These are phyloP conservation scores for Nothophytophthora sp. DNA, from an alignment of 352 stramenopile species.

Conservation along the genomic window DNA sequence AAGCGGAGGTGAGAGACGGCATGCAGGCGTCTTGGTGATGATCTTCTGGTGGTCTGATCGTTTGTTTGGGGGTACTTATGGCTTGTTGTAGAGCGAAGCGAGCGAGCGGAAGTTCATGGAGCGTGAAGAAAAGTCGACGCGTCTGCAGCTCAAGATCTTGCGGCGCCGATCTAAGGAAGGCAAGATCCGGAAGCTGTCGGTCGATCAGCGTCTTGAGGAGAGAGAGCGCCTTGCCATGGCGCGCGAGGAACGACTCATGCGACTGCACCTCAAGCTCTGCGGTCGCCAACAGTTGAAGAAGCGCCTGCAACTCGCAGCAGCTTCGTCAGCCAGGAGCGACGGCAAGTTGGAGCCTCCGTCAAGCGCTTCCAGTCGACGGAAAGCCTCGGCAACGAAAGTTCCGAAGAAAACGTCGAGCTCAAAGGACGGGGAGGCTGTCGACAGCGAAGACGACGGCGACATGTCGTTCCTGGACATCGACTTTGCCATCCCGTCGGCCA, in stretches of 20 bases:
- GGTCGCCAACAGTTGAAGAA: constrained; percentile 20
- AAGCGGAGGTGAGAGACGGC: constrained; percentile 32
- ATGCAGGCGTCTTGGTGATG: neutral
- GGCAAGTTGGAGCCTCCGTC: constrained; percentile 7
- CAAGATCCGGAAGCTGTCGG: constrained; percentile 39
- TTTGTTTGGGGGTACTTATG: neutral
- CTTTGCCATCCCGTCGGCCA: constrained; percentile 40
- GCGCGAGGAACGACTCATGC: constrained; percentile 65
- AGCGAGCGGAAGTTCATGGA: constrained; percentile 68
- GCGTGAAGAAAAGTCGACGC: constrained; percentile 63
- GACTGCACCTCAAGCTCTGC: constrained; percentile 50
- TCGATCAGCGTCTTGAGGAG: constrained; percentile 67
- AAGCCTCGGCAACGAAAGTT: constrained; percentile 6
- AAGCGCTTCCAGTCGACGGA: constrained; percentile 6
- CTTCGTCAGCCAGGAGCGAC: constrained; percentile 17
- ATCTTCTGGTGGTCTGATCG: neutral
- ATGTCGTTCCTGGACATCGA: constrained; percentile 53
- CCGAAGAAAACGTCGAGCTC: constrained; percentile 2
- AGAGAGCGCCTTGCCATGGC: constrained; percentile 64
- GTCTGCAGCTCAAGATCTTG: constrained; percentile 57
- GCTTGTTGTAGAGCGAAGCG: constrained; percentile 42
- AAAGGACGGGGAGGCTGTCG: constrained; percentile 7
- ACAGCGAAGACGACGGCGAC: constrained; percentile 32
- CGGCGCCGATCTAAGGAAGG: constrained; percentile 51
- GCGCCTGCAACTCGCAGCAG: constrained; percentile 14